Evolutionary conservation across 2,329 filamentous ascomycete genomes (phyloP).

Genomic region (Trichoderma guizhouense): DNA sequence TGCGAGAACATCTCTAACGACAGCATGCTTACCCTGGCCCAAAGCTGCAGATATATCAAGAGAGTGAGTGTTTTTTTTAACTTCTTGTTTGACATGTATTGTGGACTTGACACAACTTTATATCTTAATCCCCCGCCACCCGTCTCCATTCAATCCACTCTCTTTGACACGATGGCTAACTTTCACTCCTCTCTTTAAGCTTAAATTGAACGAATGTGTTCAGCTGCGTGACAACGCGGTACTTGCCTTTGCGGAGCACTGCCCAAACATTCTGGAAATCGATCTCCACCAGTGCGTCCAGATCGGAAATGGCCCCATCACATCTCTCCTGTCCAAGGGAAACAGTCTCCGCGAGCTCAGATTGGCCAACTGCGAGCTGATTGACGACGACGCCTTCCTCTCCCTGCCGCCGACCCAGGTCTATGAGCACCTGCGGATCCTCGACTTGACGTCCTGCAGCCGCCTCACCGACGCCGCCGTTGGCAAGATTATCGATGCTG

Average conservation of each 20-base stretch:
- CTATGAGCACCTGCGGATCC: constrained; percentile 86
- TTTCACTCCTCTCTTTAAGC: constrained; percentile 42
- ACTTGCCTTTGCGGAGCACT: constrained; percentile 80
- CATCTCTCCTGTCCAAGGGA: constrained; percentile 72
- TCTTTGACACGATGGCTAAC: background rate
- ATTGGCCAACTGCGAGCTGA: constrained; percentile 76
- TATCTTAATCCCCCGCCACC: background rate
- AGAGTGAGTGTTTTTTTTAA: constrained; percentile 54
- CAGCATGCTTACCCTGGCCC: constrained; percentile 75
- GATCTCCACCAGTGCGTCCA: constrained; percentile 83
- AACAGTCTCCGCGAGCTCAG: constrained; percentile 86
- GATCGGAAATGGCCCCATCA: constrained; percentile 80
- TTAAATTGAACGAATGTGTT: constrained; percentile 92
- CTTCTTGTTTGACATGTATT: background rate
- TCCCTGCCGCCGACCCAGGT: constrained; percentile 64
- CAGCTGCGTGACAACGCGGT: constrained; percentile 81
- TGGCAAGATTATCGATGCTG: constrained; percentile 79
- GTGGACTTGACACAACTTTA: background rate
- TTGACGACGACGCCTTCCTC: constrained; percentile 86
- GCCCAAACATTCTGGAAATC: constrained; percentile 91
- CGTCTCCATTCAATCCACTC: background rate
- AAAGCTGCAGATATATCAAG: constrained; percentile 83
- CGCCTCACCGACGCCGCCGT: constrained; percentile 83
- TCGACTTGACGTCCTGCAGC: constrained; percentile 87
- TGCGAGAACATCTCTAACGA: constrained; percentile 84